Conservation (phyloP, 1,139 yeast genomes). For the Sugiyamaella neomexicana region DNA sequence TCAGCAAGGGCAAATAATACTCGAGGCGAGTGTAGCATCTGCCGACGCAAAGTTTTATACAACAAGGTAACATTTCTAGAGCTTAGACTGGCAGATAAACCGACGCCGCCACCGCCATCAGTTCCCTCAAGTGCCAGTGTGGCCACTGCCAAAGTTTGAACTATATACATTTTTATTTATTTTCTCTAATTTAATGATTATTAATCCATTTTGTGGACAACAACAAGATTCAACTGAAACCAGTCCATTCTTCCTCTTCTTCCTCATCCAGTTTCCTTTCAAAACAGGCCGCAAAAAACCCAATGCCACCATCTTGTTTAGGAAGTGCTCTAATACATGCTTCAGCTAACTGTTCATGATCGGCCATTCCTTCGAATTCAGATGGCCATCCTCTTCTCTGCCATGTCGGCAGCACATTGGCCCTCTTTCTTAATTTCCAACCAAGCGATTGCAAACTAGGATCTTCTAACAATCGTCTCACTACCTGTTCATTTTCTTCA, state of each 20-base stretch:
- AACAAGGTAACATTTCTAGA: constrained; percentile 33
- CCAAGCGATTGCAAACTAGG: constrained; percentile 59
- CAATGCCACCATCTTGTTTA: constrained; percentile 91
- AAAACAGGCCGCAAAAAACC: constrained; percentile 90
- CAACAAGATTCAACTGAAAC: constrained; percentile 32
- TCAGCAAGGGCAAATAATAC: constrained; percentile 31
- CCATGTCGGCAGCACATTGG: constrained; percentile 78
- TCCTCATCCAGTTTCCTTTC: constrained; percentile 39
- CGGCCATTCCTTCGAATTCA: constrained; percentile 59
- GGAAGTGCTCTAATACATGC: constrained; percentile 88
- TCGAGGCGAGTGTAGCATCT: constrained; percentile 40
- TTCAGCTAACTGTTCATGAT: constrained; percentile 62
- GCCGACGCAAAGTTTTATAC: constrained; percentile 38
- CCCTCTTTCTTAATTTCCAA: constrained; percentile 69
- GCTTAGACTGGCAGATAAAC: constrained; percentile 20
- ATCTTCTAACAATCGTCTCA: constrained; percentile 69
- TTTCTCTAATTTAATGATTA: neutral
- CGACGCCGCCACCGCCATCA: neutral
- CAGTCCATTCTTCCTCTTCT: constrained; percentile 32
- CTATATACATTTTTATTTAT: neutral
- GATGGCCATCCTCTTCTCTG: constrained; percentile 73
- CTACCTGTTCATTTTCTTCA: constrained; percentile 91
- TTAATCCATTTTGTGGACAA: neutral
- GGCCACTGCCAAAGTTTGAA: neutral
- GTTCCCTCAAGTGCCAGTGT: neutral